Evolutionary conservation across 768 basidiomycete species (phyloP), one percentile per base, ranked within the genome.

Genomic region (Trametes cubensis): DNA sequence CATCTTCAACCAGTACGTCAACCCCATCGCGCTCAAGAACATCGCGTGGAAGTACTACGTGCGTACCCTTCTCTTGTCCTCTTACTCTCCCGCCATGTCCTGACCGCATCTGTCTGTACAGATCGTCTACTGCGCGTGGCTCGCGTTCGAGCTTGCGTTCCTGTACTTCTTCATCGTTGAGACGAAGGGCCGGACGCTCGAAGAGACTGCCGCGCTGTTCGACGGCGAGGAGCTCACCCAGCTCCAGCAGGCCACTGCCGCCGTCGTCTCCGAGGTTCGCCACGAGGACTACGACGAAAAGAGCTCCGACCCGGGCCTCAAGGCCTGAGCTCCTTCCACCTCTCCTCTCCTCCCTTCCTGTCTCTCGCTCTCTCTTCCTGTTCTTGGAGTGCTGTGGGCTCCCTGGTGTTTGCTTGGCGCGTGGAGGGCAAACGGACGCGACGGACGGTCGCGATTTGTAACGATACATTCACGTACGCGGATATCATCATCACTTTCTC

Each of bases 1-100:
- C 67, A 90, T 95, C 74, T 92, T 95, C 76, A 94, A 93, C 73
- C 92, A 92, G 75, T 92, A 93, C 70, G 85, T 88, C 73, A 94
- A 94, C 78, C 92, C 91, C 39, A 83, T 92, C 72, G 90, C 89
- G 38, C 78, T 92, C 45, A 79, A 80, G 6, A 60, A 70, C 40
- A 77, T 92, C 52, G 77, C 71, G 57, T 92, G 91, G 91, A 90
- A 86, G 71, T 92, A 91, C 79, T 90, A 90, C 72, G 81, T 85
- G 58, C 55, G 82, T 75, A 20, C 26, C 13, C 5, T 51, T 20
- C 21, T 6, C 30, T 11, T 40, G 17, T 5, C 18, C 45, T n/a
- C 21, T 13, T 17, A 2, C 26, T 45, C 3, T 46, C 26, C n/a
- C 41, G 21, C 50, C 25, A 34, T 15, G 50, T 28, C 21, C 51